Conservation (phyloP, 2,329 filamentous ascomycete genomes). For the Fusarium cicatricum region DNA sequence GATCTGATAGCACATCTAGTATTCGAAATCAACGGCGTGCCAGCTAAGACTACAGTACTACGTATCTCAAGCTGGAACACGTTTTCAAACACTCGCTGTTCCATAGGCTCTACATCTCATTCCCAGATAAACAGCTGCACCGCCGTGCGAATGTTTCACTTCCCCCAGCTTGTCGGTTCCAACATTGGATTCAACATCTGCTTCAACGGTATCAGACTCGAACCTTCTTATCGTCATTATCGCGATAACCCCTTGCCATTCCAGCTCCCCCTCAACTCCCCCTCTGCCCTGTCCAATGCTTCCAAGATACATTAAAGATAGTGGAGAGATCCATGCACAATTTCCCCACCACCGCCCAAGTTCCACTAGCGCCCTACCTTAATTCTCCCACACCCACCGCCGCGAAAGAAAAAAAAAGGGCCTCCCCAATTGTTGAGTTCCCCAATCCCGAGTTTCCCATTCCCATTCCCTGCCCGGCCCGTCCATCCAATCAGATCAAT, state of each 20-base stretch:
- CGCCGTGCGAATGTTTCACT: neutral
- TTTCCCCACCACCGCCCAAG: constrained; percentile 20
- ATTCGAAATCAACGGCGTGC: too few species aligned
- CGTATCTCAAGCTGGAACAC: neutral
- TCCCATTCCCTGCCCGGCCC: neutral
- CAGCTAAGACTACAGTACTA: neutral
- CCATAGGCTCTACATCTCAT: constrained; percentile 2
- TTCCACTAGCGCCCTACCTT: constrained; percentile 35
- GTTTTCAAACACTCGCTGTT: neutral
- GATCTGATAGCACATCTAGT: too few species aligned
- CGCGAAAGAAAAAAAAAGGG: constrained; percentile 19
- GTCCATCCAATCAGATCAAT: constrained; percentile 26
- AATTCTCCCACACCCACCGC: constrained; percentile 23
- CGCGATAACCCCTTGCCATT: constrained; percentile 9
- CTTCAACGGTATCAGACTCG: neutral
- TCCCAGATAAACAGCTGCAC: constrained; percentile 3
- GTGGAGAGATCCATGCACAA: neutral
- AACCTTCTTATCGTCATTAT: constrained; percentile 2
- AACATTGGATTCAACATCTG: neutral
- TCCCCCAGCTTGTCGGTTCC: constrained; percentile 10
- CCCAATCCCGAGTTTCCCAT: constrained; percentile 30
- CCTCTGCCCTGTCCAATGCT: neutral
- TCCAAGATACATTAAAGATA: too few species aligned
- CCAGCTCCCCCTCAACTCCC: constrained; percentile 9
- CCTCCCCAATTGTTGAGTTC: constrained; percentile 46